Conservation (phyloP, 495 filamentous ascomycete species). For the Penicillium egyptiacum region DNA sequence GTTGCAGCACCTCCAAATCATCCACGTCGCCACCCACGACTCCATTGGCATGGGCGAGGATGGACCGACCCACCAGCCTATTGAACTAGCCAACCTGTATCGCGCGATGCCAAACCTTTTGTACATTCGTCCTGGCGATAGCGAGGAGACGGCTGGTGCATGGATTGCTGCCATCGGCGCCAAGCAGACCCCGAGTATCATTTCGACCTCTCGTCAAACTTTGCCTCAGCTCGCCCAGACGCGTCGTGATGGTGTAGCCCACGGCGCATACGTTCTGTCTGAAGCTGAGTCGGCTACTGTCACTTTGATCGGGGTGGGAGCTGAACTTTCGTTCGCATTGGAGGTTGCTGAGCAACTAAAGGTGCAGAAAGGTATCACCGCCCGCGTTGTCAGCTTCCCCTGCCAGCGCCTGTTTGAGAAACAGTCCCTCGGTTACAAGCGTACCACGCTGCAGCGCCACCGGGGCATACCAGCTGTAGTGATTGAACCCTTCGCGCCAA, state of each 20-base stretch:
- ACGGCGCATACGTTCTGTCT: conserved; percentile 49
- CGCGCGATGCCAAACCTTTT: conserved; percentile 61
- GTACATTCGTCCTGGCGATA: conserved; percentile 58
- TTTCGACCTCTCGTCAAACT: conserved; percentile 49
- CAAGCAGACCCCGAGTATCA: conserved; percentile 46
- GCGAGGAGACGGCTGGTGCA: conserved; percentile 57
- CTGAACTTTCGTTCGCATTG: conserved; percentile 49
- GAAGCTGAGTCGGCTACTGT: conserved; percentile 43
- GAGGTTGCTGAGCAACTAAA: conserved; percentile 36
- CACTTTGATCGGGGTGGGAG: conserved; percentile 52
- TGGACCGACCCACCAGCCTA: conserved; percentile 61
- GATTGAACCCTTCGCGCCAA: conserved; percentile 55
- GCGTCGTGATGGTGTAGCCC: conserved; percentile 39
- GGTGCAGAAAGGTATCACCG: conserved; percentile 36
- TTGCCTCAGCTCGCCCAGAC: conserved; percentile 45
- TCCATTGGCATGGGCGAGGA: conserved; percentile 60
- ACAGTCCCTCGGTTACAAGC: conserved; percentile 51
- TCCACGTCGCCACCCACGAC: conserved; percentile 63
- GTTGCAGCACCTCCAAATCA: conserved; percentile 53
- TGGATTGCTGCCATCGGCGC: conserved; percentile 50
- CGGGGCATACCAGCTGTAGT: conserved; percentile 46
- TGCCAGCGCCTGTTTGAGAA: conserved; percentile 54
- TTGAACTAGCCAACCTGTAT: conserved; percentile 57
- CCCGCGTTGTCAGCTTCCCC: conserved; percentile 56
- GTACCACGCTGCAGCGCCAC: conserved; percentile 37